Evolutionary conservation across 1,139 yeast genomes (phyloP).

Genomic region (Eremothecium gossypii): DNA sequence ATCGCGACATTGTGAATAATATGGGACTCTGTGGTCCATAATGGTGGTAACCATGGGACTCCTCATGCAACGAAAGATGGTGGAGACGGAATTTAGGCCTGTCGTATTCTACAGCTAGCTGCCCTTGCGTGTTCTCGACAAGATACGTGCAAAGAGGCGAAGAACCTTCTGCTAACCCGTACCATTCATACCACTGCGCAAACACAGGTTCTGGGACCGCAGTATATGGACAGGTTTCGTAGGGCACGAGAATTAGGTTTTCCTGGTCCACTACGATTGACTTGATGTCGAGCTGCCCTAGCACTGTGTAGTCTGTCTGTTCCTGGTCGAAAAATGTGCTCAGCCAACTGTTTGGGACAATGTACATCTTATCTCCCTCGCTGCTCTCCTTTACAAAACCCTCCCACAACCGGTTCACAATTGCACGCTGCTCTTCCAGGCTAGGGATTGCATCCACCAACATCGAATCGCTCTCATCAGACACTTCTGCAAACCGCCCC

Average conservation of each 20-base stretch:
- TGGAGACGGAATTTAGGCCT: constrained; percentile 48
- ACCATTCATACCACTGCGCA: constrained; percentile 41
- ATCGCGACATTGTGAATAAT: constrained; percentile 17
- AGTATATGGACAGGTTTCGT: constrained; percentile 24
- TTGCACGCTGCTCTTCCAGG: constrained; percentile 14
- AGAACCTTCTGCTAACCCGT: constrained; percentile 38
- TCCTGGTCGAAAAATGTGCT: constrained; percentile 24
- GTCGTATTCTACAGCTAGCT: constrained; percentile 41
- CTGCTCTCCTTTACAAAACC: constrained; percentile 10
- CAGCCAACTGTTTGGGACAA: constrained; percentile 34
- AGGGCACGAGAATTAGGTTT: constrained; percentile 28
- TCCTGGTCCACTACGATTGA: constrained; percentile 27
- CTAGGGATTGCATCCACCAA: constrained; percentile 11
- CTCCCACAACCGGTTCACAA: constrained; percentile 10
- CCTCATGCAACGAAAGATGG: constrained; percentile 31
- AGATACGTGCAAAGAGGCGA: constrained; percentile 41
- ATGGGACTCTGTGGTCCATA: constrained; percentile 14
- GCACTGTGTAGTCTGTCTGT: constrained; percentile 13
- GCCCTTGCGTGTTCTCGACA: constrained; percentile 34
- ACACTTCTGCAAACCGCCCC: neutral
- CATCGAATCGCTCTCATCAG: constrained; percentile 7
- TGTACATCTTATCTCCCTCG: constrained; percentile 31
- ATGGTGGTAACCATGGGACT: constrained; percentile 18
- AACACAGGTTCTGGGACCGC: constrained; percentile 38
- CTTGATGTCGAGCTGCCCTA: constrained; percentile 33